Evolutionary conservation across 768 basidiomycete species (phyloP).

Genomic region (Kwoniella newhampshirensis): DNA sequence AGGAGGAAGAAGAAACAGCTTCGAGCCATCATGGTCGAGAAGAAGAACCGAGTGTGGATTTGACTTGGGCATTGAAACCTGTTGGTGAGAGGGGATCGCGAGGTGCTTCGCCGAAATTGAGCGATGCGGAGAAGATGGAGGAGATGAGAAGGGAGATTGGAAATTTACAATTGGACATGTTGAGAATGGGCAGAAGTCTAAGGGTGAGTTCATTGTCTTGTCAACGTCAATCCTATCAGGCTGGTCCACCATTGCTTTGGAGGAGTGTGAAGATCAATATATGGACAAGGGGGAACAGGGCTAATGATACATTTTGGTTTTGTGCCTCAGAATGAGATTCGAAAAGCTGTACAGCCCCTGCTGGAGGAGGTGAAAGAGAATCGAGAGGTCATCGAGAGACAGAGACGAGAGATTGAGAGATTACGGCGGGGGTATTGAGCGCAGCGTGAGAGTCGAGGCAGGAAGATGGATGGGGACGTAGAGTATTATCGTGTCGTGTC

Average conservation of each 20-base stretch:
- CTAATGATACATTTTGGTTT: not conserved
- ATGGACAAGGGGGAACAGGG: not conserved
- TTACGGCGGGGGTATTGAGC: conserved; percentile 24
- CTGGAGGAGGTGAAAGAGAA: conserved; percentile 17
- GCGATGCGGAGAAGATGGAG: conserved; percentile 8
- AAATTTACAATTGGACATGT: conserved; percentile 32
- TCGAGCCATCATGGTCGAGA: not conserved
- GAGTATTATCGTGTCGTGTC: conserved; percentile 3
- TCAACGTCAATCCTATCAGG: too few species aligned
- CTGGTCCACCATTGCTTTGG: too few species aligned
- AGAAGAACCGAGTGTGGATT: conserved; percentile 9
- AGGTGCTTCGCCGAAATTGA: not conserved
- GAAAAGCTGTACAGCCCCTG: conserved; percentile 15
- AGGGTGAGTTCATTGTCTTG: too few species aligned
- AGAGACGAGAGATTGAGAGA: conserved; percentile 32
- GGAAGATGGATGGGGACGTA: conserved; percentile 8
- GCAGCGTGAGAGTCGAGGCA: conserved; percentile 3
- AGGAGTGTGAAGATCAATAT: too few species aligned
- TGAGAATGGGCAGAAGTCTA: conserved; percentile 26
- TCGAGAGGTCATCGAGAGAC: conserved; percentile 21
- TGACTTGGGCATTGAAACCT: conserved; percentile 24
- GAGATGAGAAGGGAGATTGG: conserved; percentile 20
- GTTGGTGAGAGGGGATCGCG: not conserved
- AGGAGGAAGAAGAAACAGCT: conserved; percentile 9
- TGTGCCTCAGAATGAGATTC: conserved; percentile 21